Evolutionary conservation across 371 early-diverging fungal genomes (phyloP).

Genomic region (Mortierella sp.): DNA sequence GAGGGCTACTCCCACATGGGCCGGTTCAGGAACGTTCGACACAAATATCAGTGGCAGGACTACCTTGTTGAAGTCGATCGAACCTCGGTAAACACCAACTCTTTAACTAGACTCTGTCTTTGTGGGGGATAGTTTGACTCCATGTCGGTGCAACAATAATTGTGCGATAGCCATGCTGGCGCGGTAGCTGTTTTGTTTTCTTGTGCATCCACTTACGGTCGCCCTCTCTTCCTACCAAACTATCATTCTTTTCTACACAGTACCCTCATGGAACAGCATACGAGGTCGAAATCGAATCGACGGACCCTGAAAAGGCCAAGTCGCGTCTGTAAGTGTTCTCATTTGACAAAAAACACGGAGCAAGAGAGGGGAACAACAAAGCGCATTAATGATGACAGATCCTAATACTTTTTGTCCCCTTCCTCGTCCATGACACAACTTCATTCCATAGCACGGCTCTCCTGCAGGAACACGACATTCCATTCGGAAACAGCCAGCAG

Average conservation of each 20-base stretch:
- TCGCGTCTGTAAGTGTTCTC: constrained; percentile 27
- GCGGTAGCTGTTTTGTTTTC: neutral
- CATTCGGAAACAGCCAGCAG: constrained; percentile 32
- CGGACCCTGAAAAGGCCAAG: constrained; percentile 46
- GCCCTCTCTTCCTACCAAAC: neutral
- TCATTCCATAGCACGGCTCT: constrained; percentile 22
- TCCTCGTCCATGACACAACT: neutral
- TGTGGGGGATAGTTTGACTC: neutral
- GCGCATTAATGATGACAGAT: constrained; percentile 8
- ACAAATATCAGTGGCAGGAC: constrained; percentile 47
- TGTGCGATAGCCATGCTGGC: neutral
- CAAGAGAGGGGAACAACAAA: neutral
- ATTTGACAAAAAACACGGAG: neutral
- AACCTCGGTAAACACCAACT: constrained; percentile 35
- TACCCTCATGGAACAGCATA: constrained; percentile 51
- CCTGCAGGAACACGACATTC: constrained; percentile 33
- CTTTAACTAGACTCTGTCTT: neutral
- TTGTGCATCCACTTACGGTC: neutral
- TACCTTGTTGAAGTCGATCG: constrained; percentile 51
- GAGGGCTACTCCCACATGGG: constrained; percentile 50
- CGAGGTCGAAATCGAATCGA: constrained; percentile 50
- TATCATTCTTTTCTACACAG: constrained; percentile 7
- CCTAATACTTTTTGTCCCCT: neutral
- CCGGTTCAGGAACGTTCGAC: constrained; percentile 47
- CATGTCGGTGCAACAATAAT: neutral